Evolutionary conservation across 192 early-diverging fungal species (phyloP), one percentile per base, ranked within the genome.

Genomic region (Backusella sp.): DNA sequence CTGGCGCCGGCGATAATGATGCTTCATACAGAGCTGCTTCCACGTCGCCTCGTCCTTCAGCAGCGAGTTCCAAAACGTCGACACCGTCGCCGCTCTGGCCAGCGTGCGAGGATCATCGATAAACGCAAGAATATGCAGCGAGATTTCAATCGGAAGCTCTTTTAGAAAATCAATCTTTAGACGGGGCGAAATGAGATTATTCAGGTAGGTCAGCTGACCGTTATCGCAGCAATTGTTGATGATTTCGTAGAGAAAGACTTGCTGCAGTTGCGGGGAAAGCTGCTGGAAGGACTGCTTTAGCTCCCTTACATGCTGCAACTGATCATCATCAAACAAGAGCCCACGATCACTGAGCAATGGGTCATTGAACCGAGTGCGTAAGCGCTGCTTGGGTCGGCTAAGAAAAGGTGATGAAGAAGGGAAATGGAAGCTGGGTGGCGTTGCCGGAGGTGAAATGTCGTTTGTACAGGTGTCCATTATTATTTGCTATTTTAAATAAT

Each of bases 91-190:
- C 26, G 91, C 90, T 14, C 93, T 87, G 3, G 89, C 89, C 23
- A 99, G 84, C 8, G 93, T 88, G 72, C 89, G 79, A 34, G 88
- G 89, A 72, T 95, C 85, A 72, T 97, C 95, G 72, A 99, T 88
- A 75, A 93, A 95, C 53, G 88, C 86, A 28, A 99, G 89, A 74
- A 98, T 92, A 73, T 95, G 92, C 66, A 93, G 89, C 14, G 90
- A 81, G 17, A 93, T 86, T 72, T 95, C 92, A 28, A 86, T 68
- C 8, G 94, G 94, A 72, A 95, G 82, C 14, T 90, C 89, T 68
- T 87, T 91, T 23, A 99, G 70, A 82, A 97, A 98, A 85, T 99
- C 96, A 78, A 94, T 89, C 74, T 96, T 95, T 68, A 98, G 87
- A 35, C 82, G 82, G 44, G 88, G 88, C 1, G 88, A 82, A 68